Conservation (phyloP, 441 rosid genomes). For the Gossypium lobatum region DNA sequence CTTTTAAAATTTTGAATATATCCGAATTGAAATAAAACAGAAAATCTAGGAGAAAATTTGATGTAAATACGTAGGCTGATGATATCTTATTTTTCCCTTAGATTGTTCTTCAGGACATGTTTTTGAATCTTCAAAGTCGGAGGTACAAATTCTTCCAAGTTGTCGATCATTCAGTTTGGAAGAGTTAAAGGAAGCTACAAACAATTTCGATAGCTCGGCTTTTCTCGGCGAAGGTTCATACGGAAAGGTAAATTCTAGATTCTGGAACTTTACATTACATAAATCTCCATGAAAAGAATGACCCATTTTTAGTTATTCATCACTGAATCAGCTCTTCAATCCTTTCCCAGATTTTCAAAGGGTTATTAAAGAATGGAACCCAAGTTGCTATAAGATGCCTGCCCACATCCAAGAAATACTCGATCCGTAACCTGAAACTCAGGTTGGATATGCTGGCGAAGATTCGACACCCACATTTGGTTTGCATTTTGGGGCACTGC, state of each 20-base stretch:
- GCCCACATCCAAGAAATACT: conserved; percentile 51
- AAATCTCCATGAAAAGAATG: background rate
- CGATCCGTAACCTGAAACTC: conserved; percentile 61
- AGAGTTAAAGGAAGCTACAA: conserved; percentile 82
- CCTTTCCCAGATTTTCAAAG: conserved; percentile 65
- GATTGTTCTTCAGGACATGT: conserved; percentile 52
- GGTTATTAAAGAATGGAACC: conserved; percentile 74
- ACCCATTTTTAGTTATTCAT: background rate
- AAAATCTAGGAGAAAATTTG: too few relatives aligned
- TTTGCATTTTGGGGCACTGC: conserved; percentile 82
- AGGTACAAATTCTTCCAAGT: conserved; percentile 48
- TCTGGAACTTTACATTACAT: background rate
- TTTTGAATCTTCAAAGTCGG: conserved; percentile 65
- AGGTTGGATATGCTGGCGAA: conserved; percentile 71
- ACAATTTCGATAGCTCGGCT: conserved; percentile 52
- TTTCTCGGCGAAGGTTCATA: conserved; percentile 71
- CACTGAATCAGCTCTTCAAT: background rate
- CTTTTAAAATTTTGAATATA: too few relatives aligned
- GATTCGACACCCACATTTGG: conserved; percentile 88
- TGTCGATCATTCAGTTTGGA: conserved; percentile 57
- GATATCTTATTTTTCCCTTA: background rate
- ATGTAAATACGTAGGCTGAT: background rate
- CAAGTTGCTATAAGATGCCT: conserved; percentile 58
- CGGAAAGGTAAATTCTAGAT: conserved; percentile 62
- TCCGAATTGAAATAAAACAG: too few relatives aligned